Conservation (phyloP, 306 rosid genomes). For the Castanopsis chinensis region DNA sequence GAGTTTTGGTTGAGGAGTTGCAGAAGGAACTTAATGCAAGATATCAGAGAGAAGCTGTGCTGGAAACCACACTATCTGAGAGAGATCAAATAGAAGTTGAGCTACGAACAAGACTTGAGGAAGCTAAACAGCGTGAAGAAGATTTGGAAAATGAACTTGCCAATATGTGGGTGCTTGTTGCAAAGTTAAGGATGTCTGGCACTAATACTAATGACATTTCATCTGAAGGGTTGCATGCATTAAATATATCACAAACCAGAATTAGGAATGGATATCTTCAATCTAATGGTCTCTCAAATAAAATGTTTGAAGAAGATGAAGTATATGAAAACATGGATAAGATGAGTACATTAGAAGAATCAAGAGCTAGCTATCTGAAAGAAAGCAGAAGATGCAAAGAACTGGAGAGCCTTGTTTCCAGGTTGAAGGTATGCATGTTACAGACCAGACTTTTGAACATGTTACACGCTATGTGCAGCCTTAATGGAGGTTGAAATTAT, state of each 20-base stretch:
- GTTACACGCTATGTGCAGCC: background rate
- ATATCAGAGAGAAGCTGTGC: constrained; percentile 62
- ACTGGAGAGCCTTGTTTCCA: constrained; percentile 55
- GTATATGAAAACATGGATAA: constrained; percentile 29
- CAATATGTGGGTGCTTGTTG: constrained; percentile 57
- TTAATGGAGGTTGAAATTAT: background rate
- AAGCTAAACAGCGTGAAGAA: constrained; percentile 54
- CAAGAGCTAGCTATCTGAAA: constrained; percentile 55
- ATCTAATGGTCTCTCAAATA: constrained; percentile 31
- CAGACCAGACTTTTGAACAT: background rate
- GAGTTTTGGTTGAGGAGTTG: constrained; percentile 45
- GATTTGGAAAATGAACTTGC: constrained; percentile 73
- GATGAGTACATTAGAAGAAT: constrained; percentile 44
- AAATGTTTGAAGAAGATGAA: constrained; percentile 42
- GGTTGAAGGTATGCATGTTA: constrained; percentile 55
- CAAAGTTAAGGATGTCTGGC: constrained; percentile 50
- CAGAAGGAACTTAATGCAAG: constrained; percentile 64
- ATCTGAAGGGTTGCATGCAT: constrained; percentile 34
- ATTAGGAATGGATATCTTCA: constrained; percentile 30
- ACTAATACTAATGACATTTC: constrained; percentile 39
- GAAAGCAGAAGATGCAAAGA: constrained; percentile 73
- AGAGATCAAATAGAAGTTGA: constrained; percentile 62
- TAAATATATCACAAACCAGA: constrained; percentile 34
- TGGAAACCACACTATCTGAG: constrained; percentile 47
- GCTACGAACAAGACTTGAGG: constrained; percentile 56